Conservation (phyloP, 163 green algal genomes). For the Smithsoniella earleae region DNA sequence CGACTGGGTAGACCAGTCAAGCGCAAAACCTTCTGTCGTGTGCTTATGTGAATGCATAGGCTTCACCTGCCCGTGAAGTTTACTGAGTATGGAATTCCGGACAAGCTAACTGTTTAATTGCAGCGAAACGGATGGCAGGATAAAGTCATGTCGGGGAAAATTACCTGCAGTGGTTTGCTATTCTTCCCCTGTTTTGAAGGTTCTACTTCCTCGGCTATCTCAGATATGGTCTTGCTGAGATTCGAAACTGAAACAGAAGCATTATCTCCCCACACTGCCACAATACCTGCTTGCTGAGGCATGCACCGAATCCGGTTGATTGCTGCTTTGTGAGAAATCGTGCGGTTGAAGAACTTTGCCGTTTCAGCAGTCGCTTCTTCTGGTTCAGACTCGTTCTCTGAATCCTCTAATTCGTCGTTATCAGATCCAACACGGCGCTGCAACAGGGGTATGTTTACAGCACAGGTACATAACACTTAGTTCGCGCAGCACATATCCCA, state of each 20-base stretch:
- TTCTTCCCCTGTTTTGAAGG: neutral
- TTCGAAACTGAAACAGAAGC: slow-evolving; percentile 59
- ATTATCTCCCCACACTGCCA: slow-evolving; percentile 83
- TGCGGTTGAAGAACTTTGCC: slow-evolving; percentile 46
- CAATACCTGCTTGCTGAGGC: slow-evolving; percentile 69
- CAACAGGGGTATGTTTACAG: neutral
- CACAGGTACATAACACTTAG: neutral
- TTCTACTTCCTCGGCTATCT: neutral
- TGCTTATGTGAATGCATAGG: slow-evolving; percentile 52
- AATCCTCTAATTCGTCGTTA: neutral
- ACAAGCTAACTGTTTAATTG: neutral
- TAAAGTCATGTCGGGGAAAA: neutral
- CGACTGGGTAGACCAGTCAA: slow-evolving; percentile 81
- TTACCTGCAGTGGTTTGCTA: slow-evolving; percentile 26
- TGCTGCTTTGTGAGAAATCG: slow-evolving; percentile 58
- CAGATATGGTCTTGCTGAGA: slow-evolving; percentile 4
- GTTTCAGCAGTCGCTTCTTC: slow-evolving; percentile 52
- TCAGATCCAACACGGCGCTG: neutral
- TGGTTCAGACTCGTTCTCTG: slow-evolving; percentile 33
- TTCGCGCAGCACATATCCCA: neutral
- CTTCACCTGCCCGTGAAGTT: slow-evolving; percentile 40
- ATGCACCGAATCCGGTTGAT: slow-evolving; percentile 85
- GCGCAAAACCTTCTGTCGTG: slow-evolving; percentile 78
- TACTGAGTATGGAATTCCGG: neutral
- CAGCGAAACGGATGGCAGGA: neutral